These are phyloP conservation scores for Nymphaea thermarum DNA, from an alignment of 164 flowering plant genomes.

Conservation along the genomic window DNA sequence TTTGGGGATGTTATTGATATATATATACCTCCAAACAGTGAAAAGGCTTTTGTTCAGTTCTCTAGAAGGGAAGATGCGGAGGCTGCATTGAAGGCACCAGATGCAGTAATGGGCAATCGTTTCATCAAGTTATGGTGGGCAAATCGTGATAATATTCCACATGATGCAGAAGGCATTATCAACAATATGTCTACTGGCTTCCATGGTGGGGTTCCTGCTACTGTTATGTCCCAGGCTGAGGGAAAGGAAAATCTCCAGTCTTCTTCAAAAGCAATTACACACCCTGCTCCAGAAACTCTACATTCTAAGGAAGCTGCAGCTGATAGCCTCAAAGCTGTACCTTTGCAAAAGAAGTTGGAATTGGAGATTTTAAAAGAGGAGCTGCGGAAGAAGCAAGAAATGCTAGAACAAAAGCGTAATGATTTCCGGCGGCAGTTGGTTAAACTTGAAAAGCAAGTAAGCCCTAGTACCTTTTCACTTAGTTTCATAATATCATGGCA, in stretches of 20 bases:
- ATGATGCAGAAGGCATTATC: conserved; percentile 23
- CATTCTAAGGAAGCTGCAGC: conserved; percentile 14
- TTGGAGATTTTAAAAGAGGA: conserved; percentile 74
- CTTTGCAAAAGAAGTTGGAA: conserved; percentile 61
- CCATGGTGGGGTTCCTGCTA: conserved; percentile 14
- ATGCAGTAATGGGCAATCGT: conserved; percentile 99
- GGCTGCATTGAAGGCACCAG: conserved; percentile 87
- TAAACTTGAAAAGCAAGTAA: conserved; percentile 73
- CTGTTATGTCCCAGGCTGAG: conserved; percentile 19
- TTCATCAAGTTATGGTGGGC: conserved; percentile 97
- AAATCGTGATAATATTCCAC: conserved; percentile 68
- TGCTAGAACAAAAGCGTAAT: conserved; percentile 78
- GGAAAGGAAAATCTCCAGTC: conserved; percentile 31
- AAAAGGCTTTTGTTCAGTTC: conserved; percentile 79
- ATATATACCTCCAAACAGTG: conserved; percentile 60
- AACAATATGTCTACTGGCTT: conserved; percentile 17
- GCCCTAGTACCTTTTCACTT: conserved; percentile 1
- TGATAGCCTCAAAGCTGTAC: conserved; percentile 30
- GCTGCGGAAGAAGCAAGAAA: conserved; percentile 78
- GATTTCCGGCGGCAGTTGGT: conserved; percentile 62
- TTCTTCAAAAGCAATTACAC: conserved; percentile 19
- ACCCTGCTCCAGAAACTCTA: conserved; percentile 22
- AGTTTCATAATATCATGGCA: not conserved
- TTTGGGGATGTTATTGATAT: conserved; percentile 85
- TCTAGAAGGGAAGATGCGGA: conserved; percentile 95